A percentile compares a stretch with the other conserved stretches of the same genome.
Conservation (phyloP, 768 basidiomycete species). For the Strobilomyces confusus region DNA sequence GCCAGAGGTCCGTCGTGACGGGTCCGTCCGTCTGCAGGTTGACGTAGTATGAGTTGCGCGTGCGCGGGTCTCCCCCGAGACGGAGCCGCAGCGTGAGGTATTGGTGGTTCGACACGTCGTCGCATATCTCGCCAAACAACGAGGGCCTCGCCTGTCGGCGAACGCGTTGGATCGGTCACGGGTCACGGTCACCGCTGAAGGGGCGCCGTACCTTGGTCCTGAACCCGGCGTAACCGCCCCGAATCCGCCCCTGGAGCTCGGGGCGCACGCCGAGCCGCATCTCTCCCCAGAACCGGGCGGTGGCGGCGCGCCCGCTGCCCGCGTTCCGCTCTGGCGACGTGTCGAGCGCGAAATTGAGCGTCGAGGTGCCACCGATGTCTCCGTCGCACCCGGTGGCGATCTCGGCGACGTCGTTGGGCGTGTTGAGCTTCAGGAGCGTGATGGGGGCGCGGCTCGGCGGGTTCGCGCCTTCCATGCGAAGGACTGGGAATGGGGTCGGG, state of each 20-base stretch:
- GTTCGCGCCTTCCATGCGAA: constrained; percentile 76
- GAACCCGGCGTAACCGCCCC: constrained; percentile 90
- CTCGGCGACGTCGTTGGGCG: constrained; percentile 50
- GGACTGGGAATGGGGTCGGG: constrained; percentile 39
- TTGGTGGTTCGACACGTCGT: constrained; percentile 78
- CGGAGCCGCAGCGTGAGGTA: constrained; percentile 81
- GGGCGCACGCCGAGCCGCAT: constrained; percentile 68
- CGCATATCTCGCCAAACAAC: constrained; percentile 79
- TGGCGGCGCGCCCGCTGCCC: constrained; percentile 45
- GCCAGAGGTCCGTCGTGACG: constrained; percentile 85
- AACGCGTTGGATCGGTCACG: too few relatives aligned
- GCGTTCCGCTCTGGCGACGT: constrained; percentile 43
- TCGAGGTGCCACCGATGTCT: constrained; percentile 84
- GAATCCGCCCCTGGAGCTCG: constrained; percentile 61
- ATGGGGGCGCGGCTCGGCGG: constrained; percentile 56
- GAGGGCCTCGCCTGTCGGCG: constrained; percentile 62
- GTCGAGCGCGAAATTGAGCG: constrained; percentile 72
- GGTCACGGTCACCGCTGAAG: not conserved
- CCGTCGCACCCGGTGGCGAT: constrained; percentile 80
- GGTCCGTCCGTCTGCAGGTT: constrained; percentile 89
- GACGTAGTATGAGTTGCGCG: constrained; percentile 83
- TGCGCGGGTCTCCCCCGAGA: constrained; percentile 69
- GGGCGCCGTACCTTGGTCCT: constrained; percentile 63
- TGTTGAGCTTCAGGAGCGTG: constrained; percentile 63
- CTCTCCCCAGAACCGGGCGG: constrained; percentile 75